Evolutionary conservation across 768 basidiomycete species (phyloP).

Genomic region (Leccinum arenicola): DNA sequence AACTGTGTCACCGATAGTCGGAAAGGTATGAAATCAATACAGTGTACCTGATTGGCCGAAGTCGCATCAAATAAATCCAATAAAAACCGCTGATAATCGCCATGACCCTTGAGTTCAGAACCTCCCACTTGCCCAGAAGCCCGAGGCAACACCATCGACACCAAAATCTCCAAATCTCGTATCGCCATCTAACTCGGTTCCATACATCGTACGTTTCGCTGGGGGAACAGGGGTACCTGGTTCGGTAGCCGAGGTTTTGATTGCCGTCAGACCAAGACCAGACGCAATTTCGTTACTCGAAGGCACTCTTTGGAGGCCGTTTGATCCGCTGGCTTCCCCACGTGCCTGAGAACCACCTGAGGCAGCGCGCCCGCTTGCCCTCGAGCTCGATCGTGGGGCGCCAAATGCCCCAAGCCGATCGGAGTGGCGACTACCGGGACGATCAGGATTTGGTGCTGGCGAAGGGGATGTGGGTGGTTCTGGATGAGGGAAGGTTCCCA

Average conservation of each 20-base stretch:
- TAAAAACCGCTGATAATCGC: not conserved
- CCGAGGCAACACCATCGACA: slow-evolving; percentile 70
- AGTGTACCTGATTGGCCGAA: slow-evolving; percentile 9
- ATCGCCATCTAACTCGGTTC: slow-evolving; percentile 77
- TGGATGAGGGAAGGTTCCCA: slow-evolving; percentile 35
- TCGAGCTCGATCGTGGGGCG: slow-evolving; percentile 38
- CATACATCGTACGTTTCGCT: slow-evolving; percentile 75
- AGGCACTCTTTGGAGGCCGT: slow-evolving; percentile 29
- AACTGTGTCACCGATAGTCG: not conserved
- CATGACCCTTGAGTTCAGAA: slow-evolving; percentile 29
- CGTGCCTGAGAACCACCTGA: slow-evolving; percentile 27
- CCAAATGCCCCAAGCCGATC: slow-evolving; percentile 30
- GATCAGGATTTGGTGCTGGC: slow-evolving; percentile 31
- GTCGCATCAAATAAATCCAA: slow-evolving; percentile 6
- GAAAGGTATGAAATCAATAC: slow-evolving; percentile 5
- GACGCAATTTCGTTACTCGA: slow-evolving; percentile 48
- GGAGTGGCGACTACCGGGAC: slow-evolving; percentile 34
- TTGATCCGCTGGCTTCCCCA: slow-evolving; percentile 27
- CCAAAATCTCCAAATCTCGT: slow-evolving; percentile 87
- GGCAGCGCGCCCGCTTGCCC: slow-evolving; percentile 28
- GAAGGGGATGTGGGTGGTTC: slow-evolving; percentile 36
- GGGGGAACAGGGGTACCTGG: slow-evolving; percentile 41
- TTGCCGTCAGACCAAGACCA: slow-evolving; percentile 40
- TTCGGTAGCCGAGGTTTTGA: slow-evolving; percentile 39
- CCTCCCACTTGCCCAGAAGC: slow-evolving; percentile 60